Evolutionary conservation across 768 basidiomycete genomes (phyloP), one percentile per base, ranked within the genome.

Genomic region (Lentinula lateritia): DNA sequence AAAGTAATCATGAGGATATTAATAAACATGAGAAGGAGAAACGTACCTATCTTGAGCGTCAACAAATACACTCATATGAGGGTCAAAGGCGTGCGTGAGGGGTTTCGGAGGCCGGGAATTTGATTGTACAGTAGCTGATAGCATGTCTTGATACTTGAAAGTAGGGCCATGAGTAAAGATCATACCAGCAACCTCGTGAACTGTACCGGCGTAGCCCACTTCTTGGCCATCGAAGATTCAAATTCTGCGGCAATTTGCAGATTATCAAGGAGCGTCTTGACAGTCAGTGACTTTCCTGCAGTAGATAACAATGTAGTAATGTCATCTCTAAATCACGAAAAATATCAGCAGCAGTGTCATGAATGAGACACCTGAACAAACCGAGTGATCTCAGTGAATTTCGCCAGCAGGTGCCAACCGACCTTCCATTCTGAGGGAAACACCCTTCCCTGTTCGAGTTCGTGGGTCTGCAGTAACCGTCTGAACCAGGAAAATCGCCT

Each of bases 401-500:
- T 92, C 13, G 88, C 83, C 36, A 90, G 79, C 42, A 99, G 75
- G 72, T 86, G 79, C 83, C 92, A 90, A 2, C 86, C 88, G 35
- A 95, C 90, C 61, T 79, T 87, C 97, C 97, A 99, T 46, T 86
- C 84, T 0, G 80, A 70, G 4, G 97, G 94, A 71, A 98, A 97
- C 1, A 92, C 83, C 13, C 84, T 78, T 0, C 89, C 89, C 63
- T 90, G 87, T 66, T 97, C 95, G 7, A 91, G 81, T 66, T 98
- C 95, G 71, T 97, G 92, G 5, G 84, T 86, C 61, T 88, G 86
- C 20, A 99, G 75, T 35, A 95, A 72, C 34, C 95, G 84, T 20
- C 90, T 80, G 75, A 98, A 98, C 95, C 95, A 99, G 4, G 95
- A 93, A 66, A 93, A 98, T 45, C 97, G 84, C 15, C 97, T 80